phyloP scores from a whole-genome alignment of 805 yeast genomes.

The Cyberlindnera petersonii region DNA sequence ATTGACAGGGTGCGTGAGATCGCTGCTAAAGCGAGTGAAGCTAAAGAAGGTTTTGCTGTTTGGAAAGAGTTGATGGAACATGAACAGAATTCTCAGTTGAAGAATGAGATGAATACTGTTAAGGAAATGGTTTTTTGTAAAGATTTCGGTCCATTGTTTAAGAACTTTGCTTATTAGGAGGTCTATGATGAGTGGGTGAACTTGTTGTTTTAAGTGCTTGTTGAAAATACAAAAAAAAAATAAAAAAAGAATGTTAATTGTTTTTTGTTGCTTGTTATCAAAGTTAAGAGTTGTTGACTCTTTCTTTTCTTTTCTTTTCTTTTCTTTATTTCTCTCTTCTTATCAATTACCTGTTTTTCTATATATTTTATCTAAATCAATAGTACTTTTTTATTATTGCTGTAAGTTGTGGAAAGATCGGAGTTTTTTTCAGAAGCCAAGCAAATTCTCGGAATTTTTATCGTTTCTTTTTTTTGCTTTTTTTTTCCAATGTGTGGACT shows the following conservation, averaged over 20 bases:
- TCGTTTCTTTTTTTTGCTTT: too few relatives aligned
- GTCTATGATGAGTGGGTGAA: not conserved
- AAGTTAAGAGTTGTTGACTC: constrained; percentile 8
- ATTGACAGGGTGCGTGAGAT: constrained; percentile 18
- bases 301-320: not conserved
- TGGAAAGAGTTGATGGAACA: constrained; percentile 7
- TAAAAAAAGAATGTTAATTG: not conserved
- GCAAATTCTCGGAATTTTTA: too few relatives aligned
- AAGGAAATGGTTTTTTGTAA: constrained; percentile 22
- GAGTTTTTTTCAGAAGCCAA: too few relatives aligned
- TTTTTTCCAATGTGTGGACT: too few relatives aligned
- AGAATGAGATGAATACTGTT: constrained; percentile 15
- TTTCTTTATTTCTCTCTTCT: not conserved
- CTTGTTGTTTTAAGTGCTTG: not conserved
- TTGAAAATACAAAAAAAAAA: too few relatives aligned
- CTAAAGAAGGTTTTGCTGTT: constrained; percentile 8
- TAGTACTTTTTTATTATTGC: not conserved
- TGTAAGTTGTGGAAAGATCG: too few relatives aligned
- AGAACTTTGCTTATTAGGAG: constrained; percentile 7
- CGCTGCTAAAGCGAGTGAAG: constrained; percentile 6
- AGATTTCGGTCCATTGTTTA: constrained; percentile 21
- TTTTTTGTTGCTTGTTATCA: constrained; percentile 4
- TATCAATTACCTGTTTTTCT: not conserved
- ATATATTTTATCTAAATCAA: not conserved
- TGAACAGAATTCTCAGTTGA: constrained; percentile 12